Evolutionary conservation across 2,329 filamentous ascomycete species (phyloP).

Genomic region (Teratosphaeria zuluensis): DNA sequence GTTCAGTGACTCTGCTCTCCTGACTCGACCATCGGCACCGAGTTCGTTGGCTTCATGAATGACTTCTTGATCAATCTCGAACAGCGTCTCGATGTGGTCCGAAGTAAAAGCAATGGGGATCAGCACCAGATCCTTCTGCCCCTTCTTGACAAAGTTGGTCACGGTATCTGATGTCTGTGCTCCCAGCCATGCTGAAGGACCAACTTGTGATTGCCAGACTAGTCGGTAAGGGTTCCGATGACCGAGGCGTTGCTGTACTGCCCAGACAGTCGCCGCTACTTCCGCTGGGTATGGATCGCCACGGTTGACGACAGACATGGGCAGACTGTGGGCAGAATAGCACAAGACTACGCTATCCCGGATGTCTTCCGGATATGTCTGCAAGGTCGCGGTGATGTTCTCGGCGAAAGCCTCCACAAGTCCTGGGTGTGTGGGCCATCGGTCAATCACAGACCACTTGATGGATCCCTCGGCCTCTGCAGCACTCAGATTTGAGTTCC

Average conservation of each 20-base stretch:
- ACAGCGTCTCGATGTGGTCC: slow-evolving; percentile 97
- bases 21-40: slow-evolving; percentile 57
- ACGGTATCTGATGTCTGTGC: slow-evolving; percentile 87
- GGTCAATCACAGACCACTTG: slow-evolving; percentile 93
- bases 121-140: slow-evolving; percentile 80
- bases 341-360: slow-evolving; percentile 74
- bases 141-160: slow-evolving; percentile 78
- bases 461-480: slow-evolving; percentile 59
- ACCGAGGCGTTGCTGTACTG: slow-evolving; percentile 85
- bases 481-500: slow-evolving; percentile 35
- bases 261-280: slow-evolving; percentile 89
- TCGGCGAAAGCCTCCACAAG: slow-evolving; percentile 85
- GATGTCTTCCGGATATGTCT: slow-evolving; percentile 72
- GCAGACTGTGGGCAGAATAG: slow-evolving; percentile 85
- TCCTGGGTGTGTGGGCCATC: slow-evolving; percentile 88
- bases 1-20: slow-evolving; percentile 85
- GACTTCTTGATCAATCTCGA: slow-evolving; percentile 87
- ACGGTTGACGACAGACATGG: slow-evolving; percentile 95
- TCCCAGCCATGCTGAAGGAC: slow-evolving; percentile 88
- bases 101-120: slow-evolving; percentile 96
- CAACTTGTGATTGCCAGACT: slow-evolving; percentile 97
- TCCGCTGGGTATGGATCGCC: slow-evolving; percentile 92
- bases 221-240: slow-evolving; percentile 87
- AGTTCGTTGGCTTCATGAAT: slow-evolving; percentile 74
- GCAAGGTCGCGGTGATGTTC: slow-evolving; percentile 79